phyloP scores from a whole-genome alignment of 805 yeast genomes.

The Ogataea pini region DNA sequence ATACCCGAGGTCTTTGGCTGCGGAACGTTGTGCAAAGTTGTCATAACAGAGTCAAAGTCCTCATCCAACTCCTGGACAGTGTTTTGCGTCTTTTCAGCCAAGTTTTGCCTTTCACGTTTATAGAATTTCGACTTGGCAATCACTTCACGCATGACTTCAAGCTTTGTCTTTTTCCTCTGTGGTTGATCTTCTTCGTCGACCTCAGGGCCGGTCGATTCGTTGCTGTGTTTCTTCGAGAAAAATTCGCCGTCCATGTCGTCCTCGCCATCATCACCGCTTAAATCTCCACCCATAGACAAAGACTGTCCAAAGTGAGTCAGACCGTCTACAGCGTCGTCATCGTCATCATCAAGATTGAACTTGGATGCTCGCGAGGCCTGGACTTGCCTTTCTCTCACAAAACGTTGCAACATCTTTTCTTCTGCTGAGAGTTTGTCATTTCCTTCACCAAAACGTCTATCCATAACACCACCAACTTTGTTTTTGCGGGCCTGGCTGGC shows the following conservation, averaged over 20 bases:
- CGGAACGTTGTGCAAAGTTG: slow-evolving; percentile 32
- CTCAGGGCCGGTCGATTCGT: slow-evolving; percentile 33
- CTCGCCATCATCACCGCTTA: slow-evolving; percentile 47
- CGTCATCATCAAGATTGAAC: slow-evolving; percentile 75
- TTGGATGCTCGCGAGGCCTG: slow-evolving; percentile 56
- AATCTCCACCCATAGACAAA: slow-evolving; percentile 49
- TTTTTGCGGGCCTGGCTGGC: slow-evolving; percentile 62
- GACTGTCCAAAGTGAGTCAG: slow-evolving; percentile 82
- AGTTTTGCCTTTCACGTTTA: slow-evolving; percentile 72
- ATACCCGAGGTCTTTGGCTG: slow-evolving; percentile 25
- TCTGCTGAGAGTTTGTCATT: slow-evolving; percentile 72
- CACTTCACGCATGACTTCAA: slow-evolving; percentile 83
- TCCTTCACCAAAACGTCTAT: slow-evolving; percentile 90
- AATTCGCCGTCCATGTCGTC: slow-evolving; percentile 32
- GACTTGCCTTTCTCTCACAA: slow-evolving; percentile 80
- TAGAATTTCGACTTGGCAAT: slow-evolving; percentile 80
- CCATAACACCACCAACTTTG: slow-evolving; percentile 75
- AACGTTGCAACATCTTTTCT: slow-evolving; percentile 93
- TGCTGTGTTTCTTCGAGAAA: slow-evolving; percentile 37
- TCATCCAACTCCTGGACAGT: slow-evolving; percentile 70
- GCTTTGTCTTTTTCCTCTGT: slow-evolving; percentile 71
- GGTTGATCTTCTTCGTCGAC: slow-evolving; percentile 32
- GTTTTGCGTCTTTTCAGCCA: slow-evolving; percentile 59
- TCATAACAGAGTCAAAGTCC: slow-evolving; percentile 68
- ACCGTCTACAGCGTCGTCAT: slow-evolving; percentile 36